Evolutionary conservation across 2,329 filamentous ascomycete genomes (phyloP).

Genomic region (Diaporthe australafricana): DNA sequence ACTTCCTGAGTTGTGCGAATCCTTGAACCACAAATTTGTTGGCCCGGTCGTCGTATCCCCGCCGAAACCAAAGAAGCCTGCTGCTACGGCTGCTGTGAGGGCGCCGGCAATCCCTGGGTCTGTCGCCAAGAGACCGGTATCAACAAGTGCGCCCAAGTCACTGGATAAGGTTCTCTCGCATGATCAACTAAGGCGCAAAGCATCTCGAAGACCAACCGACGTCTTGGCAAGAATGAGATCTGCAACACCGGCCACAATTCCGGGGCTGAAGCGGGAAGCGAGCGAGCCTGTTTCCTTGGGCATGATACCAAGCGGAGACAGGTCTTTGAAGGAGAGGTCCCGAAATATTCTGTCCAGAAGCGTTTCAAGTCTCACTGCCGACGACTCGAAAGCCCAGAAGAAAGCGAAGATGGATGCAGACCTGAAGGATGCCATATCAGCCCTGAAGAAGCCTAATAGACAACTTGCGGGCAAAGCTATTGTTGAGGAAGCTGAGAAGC

Average conservation of each 20-base stretch:
- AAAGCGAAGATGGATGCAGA: constrained; percentile 77
- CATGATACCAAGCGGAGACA: constrained; percentile 59
- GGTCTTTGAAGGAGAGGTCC: constrained; percentile 57
- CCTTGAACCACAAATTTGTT: constrained; percentile 80
- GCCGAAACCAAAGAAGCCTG: constrained; percentile 61
- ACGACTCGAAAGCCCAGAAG: constrained; percentile 70
- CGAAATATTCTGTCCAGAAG: constrained; percentile 51
- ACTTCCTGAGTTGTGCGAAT: constrained; percentile 76
- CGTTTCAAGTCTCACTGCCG: constrained; percentile 61
- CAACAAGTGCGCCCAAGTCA: constrained; percentile 58
- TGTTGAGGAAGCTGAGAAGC: constrained; percentile 74
- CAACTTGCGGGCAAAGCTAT: constrained; percentile 75
- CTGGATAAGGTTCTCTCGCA: constrained; percentile 73
- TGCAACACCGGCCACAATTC: constrained; percentile 70
- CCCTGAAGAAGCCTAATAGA: constrained; percentile 81
- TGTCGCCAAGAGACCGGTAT: constrained; percentile 59
- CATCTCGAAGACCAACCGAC: constrained; percentile 67
- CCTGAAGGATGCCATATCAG: constrained; percentile 78
- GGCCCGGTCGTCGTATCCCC: constrained; percentile 73
- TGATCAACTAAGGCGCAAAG: constrained; percentile 66
- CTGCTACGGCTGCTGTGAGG: constrained; percentile 52
- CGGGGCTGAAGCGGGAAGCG: constrained; percentile 74
- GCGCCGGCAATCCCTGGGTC: constrained; percentile 64
- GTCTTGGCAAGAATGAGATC: constrained; percentile 75
- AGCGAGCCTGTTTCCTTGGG: constrained; percentile 69